These are phyloP conservation scores for Blastobotrys mokoenaii DNA, from an alignment of 805 yeast genomes.

Conservation along the genomic window DNA sequence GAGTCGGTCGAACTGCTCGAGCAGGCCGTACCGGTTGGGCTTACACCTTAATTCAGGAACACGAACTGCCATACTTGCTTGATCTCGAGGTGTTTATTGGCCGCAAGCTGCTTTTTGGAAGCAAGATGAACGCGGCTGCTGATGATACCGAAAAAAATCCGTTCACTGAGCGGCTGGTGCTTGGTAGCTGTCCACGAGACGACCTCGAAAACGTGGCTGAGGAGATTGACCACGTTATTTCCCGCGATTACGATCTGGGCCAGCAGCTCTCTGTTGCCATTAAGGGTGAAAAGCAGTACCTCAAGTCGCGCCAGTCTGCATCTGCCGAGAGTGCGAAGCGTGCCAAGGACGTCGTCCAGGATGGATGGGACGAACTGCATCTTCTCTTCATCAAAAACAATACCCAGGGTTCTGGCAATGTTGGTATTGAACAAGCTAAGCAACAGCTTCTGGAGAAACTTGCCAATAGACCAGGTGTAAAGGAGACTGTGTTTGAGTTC, in stretches of 20 bases:
- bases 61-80: constrained; percentile 80
- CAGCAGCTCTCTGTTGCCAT: constrained; percentile 60
- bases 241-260: constrained; percentile 58
- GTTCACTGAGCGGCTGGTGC: constrained; percentile 66
- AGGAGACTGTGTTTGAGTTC: constrained; percentile 94
- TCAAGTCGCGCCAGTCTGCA: constrained; percentile 79
- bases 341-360: constrained; percentile 58
- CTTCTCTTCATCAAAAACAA: constrained; percentile 41
- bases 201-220: constrained; percentile 68
- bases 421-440: constrained; percentile 54
- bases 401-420: constrained; percentile 23
- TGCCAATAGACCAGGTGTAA: constrained; percentile 49
- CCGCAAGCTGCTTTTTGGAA: constrained; percentile 52
- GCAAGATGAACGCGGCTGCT: constrained; percentile 30
- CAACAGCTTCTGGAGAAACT: constrained; percentile 67
- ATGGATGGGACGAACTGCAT: constrained; percentile 83
- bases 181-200: constrained; percentile 74
- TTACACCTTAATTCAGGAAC: constrained; percentile 74
- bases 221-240: constrained; percentile 51
- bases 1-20: constrained; percentile 99
- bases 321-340: constrained; percentile 80
- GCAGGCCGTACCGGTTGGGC: constrained; percentile 99
- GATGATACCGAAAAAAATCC: constrained; percentile 38
- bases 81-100: constrained; percentile 90
- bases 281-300: constrained; percentile 83